Conservation (phyloP, 1,139 yeast species). For the Lizanozyma gosingica region DNA sequence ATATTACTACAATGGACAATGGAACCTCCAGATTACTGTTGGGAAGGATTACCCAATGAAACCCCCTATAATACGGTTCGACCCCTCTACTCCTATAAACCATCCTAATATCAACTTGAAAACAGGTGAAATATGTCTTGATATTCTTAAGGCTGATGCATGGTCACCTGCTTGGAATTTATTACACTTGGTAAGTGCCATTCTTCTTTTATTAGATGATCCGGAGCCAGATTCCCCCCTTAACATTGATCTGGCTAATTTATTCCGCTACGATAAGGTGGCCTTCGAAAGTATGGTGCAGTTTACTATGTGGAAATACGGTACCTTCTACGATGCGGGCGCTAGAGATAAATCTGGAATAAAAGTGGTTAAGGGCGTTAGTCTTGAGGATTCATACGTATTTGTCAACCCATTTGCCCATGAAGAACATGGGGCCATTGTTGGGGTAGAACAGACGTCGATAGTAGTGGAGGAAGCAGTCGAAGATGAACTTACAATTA, state of each 20-base stretch:
- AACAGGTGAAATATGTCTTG: conserved; percentile 82
- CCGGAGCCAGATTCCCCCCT: conserved; percentile 87
- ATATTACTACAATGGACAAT: conserved; percentile 32
- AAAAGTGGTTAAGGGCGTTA: background rate
- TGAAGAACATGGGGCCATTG: background rate
- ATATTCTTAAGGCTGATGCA: conserved; percentile 49
- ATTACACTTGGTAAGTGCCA: conserved; percentile 60
- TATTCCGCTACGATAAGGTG: conserved; percentile 42
- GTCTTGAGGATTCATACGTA: background rate
- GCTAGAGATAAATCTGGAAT: background rate
- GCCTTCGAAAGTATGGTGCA: conserved; percentile 59
- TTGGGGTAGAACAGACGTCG: background rate
- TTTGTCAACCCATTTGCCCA: background rate
- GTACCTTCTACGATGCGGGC: background rate
- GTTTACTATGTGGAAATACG: conserved; percentile 46
- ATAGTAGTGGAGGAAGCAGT: background rate
- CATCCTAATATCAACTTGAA: conserved; percentile 67
- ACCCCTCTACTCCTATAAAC: conserved; percentile 36
- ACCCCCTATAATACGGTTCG: conserved; percentile 60
- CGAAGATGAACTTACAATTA: background rate
- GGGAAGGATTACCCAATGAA: conserved; percentile 54
- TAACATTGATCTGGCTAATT: conserved; percentile 78
- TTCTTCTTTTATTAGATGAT: conserved; percentile 55
- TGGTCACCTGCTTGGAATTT: conserved; percentile 94
- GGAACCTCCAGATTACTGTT: conserved; percentile 46